These are phyloP conservation scores for Aspergillus terreus DNA, from an alignment of 2,329 filamentous ascomycete species.

Conservation along the genomic window DNA sequence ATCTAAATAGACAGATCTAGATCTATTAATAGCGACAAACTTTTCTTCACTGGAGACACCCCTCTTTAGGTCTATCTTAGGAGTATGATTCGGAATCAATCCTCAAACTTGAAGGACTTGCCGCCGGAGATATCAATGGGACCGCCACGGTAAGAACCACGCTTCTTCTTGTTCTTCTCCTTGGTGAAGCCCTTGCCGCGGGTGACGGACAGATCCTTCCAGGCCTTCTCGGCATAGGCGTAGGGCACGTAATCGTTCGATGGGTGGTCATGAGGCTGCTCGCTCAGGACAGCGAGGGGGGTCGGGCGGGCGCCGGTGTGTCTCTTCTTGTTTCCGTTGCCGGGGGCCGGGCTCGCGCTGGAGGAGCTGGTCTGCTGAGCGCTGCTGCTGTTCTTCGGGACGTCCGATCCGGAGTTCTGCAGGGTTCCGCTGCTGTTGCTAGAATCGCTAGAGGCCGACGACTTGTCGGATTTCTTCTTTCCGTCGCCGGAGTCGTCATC, in stretches of 20 bases:
- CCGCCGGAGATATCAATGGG: constrained; percentile 76
- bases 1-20: constrained; percentile 15
- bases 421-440: constrained; percentile 32
- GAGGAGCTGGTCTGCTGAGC: constrained; percentile 45
- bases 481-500: constrained; percentile 23
- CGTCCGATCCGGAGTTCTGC: constrained; percentile 22
- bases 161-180: constrained; percentile 99
- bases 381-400: constrained; percentile 22
- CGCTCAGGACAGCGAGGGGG: constrained; percentile 73
- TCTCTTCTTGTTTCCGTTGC: constrained; percentile 35
- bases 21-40: constrained; percentile 11
- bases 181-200: constrained; percentile 98
- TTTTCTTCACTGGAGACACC: constrained; percentile 4
- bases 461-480: constrained; percentile 14
- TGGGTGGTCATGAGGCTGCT: constrained; percentile 64
- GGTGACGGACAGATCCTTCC: constrained; percentile 83
- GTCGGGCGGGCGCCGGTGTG: constrained; percentile 56
- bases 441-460: constrained; percentile 16
- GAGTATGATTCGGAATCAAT: constrained; percentile 49
- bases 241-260: constrained; percentile 82
- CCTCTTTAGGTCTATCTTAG: constrained; percentile 13
- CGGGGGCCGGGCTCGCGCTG: constrained; percentile 45
- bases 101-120: constrained; percentile 92
- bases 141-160: constrained; percentile 85
- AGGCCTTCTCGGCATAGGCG: constrained; percentile 83